Base-by-base conservation (phyloP, 768 basidiomycete species). In the Mycena olivaceomarginata region DNA sequence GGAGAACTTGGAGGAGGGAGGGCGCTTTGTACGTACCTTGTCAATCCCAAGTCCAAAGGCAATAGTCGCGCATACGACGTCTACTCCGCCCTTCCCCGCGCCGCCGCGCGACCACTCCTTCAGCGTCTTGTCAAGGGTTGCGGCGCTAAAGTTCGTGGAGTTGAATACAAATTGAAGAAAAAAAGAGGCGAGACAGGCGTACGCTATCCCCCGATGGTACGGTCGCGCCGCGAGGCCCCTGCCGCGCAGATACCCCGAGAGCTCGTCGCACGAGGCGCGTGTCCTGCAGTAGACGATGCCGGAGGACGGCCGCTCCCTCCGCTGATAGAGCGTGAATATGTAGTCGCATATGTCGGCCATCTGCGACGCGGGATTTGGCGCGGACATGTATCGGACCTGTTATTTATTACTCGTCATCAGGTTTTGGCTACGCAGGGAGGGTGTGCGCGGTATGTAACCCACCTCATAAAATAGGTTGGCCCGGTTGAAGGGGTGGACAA, bases 21-120 rank as follows among this genome's bases (percentile, higher is more conserved):
- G 31, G 31, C 31, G 3, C 31, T 31, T 31, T 31, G 31, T 31
- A 15, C 64, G 56, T n/a, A 51, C 87, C 85, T 96, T 97, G 82
- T 97, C 95, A 60, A 97, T 96, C 2, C 96, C 96, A 86, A 96
- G 92, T 2, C 96, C 96, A 79, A 97, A 97, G 6, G 96, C 96
- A 66, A 97, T 91, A 0, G 95, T 95, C 12, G 94, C 94, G 37
- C 93, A 75, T 77, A 94, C 94, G 31, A 96, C 89, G 72, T 96
- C 94, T 4, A 94, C 87, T 31, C 89, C 90, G 22, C 88, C 89
- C 25, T 88, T 86, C 13, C 89, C 92, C 8, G 84, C 80, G 11
- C 91, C 91, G 16, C 92, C 92, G 15, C 82, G 74, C 80, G 86
- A 84, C 94, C 91, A 94, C 15, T 89, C 86, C 72, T 87, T 90